Conservation (phyloP, 768 basidiomycete genomes). For the Hypholoma sublateritium region DNA sequence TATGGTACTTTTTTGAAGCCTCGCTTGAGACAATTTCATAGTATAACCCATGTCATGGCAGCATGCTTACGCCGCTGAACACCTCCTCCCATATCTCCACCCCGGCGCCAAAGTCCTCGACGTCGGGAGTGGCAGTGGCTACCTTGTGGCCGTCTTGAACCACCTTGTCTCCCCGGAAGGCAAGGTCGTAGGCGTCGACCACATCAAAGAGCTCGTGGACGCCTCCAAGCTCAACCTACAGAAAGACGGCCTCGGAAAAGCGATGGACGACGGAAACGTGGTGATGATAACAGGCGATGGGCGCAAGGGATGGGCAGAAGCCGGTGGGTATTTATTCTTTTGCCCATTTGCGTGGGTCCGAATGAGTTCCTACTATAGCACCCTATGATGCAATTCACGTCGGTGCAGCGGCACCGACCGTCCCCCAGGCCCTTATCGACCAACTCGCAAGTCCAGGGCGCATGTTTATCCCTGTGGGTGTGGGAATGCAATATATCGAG, state of each 20-base stretch:
- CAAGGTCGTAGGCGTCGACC: slow-evolving; percentile 87
- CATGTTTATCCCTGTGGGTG: slow-evolving; percentile 94
- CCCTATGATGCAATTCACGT: slow-evolving; percentile 90
- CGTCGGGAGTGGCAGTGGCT: slow-evolving; percentile 87
- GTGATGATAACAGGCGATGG: slow-evolving; percentile 78
- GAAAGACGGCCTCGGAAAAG: slow-evolving; percentile 59
- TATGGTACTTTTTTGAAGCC: slow-evolving; percentile 58
- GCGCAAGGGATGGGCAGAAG: slow-evolving; percentile 53
- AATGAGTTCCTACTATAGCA: slow-evolving; percentile 28
- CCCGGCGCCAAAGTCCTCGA: slow-evolving; percentile 82
- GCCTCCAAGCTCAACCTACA: slow-evolving; percentile 69
- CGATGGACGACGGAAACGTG: slow-evolving; percentile 55
- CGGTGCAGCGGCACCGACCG: slow-evolving; percentile 81
- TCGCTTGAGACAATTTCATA: not conserved
- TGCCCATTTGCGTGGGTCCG: not conserved
- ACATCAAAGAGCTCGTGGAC: slow-evolving; percentile 76
- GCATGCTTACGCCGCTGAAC: slow-evolving; percentile 86
- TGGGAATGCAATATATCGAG: slow-evolving; percentile 55
- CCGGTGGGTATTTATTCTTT: slow-evolving; percentile 19
- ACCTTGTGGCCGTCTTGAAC: slow-evolving; percentile 79
- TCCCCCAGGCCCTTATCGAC: slow-evolving; percentile 71
- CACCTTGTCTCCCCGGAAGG: slow-evolving; percentile 61
- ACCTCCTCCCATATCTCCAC: slow-evolving; percentile 69
- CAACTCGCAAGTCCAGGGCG: slow-evolving; percentile 76
- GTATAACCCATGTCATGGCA: slow-evolving; percentile 20